phyloP scores from a whole-genome alignment of 306 rosid species.

The Citrullus colocynthis region DNA sequence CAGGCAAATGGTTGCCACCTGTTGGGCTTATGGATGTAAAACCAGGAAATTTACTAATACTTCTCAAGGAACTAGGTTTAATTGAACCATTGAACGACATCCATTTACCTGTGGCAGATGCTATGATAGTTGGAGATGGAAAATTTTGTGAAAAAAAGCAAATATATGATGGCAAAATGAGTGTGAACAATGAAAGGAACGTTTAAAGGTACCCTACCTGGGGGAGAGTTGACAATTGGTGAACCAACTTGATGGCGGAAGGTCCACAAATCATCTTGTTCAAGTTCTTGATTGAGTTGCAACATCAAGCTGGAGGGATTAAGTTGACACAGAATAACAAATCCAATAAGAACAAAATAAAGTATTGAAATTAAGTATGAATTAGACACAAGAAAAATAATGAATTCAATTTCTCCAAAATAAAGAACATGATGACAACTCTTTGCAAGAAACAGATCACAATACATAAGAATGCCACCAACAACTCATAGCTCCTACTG shows the following conservation, averaged over 20 bases:
- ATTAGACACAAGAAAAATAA: neutral
- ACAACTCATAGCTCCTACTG: neutral
- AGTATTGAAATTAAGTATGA: neutral
- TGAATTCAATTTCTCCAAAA: neutral
- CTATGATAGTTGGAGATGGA: neutral
- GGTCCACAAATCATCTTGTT: conserved; percentile 62
- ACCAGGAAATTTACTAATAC: conserved; percentile 54
- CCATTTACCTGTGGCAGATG: conserved; percentile 53
- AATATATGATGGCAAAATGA: neutral
- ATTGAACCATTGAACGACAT: conserved; percentile 59
- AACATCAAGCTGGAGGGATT: conserved; percentile 56
- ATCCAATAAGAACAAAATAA: neutral
- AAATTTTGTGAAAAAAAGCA: neutral
- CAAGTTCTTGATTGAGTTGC: conserved; percentile 78
- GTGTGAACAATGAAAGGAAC: neutral
- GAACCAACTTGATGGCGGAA: conserved; percentile 68
- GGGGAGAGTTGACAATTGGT: conserved; percentile 72
- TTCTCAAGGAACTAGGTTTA: conserved; percentile 47
- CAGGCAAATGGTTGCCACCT: conserved; percentile 52
- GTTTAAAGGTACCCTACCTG: conserved; percentile 25
- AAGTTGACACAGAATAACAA: neutral
- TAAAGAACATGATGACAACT: neutral
- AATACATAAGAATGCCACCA: neutral
- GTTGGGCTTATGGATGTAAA: conserved; percentile 52
- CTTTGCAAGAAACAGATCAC: neutral